These are phyloP conservation scores for Rickenella mellea DNA, from an alignment of 768 basidiomycete genomes.

Conservation along the genomic window DNA sequence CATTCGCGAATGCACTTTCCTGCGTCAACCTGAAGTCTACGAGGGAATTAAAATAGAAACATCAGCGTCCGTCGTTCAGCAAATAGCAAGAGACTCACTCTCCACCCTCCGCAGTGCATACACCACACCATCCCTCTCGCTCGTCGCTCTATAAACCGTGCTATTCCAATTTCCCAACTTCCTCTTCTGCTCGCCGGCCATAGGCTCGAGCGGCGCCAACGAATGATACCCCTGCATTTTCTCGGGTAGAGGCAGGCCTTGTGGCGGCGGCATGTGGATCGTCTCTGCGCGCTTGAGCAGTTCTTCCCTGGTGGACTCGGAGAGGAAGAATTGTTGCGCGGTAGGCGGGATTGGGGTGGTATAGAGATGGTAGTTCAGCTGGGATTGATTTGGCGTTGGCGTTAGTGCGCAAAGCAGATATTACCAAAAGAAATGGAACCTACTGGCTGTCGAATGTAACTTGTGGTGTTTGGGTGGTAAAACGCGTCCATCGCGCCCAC, in stretches of 20 bases:
- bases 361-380: constrained; percentile 94
- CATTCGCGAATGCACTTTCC: constrained; percentile 69
- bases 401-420: constrained; percentile 1
- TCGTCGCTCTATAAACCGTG: constrained; percentile 75
- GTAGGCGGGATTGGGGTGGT: constrained; percentile 53
- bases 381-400: constrained; percentile 1
- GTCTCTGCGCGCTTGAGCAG: constrained; percentile 42
- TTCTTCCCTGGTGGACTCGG: constrained; percentile 63
- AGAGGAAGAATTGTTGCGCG: constrained; percentile 69
- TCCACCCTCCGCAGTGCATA: constrained; percentile 82
- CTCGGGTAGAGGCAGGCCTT: constrained; percentile 60
- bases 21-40: constrained; percentile 77
- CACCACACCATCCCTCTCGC: constrained; percentile 62
- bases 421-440: constrained; percentile 8
- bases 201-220: constrained; percentile 67
- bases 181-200: constrained; percentile 53
- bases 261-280: constrained; percentile 23
- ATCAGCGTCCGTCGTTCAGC: constrained; percentile 1
- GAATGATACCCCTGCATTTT: constrained; percentile 89
- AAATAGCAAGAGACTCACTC: constrained; percentile 38
- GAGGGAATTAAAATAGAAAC: constrained; percentile 2
- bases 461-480: constrained; percentile 29
- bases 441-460: constrained; percentile 66
- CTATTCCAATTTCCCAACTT: constrained; percentile 78
- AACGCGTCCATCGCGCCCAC: constrained; percentile 16